These are phyloP conservation scores for Capsicum pubescens DNA, from an alignment of 257 asterid species.

Conservation along the genomic window DNA sequence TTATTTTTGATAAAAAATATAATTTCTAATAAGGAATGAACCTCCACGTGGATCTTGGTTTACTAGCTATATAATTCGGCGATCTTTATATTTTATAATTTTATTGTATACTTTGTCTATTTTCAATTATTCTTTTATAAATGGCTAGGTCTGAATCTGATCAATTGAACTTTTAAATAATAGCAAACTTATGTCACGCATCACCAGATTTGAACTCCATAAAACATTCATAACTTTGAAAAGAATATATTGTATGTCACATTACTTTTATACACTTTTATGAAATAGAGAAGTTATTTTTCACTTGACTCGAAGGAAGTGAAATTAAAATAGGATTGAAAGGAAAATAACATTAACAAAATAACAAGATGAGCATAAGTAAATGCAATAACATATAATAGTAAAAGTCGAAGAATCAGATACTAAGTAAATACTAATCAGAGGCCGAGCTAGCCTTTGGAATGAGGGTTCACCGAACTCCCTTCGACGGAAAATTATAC, in stretches of 20 bases:
- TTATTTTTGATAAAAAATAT: background rate
- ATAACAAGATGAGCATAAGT: too few species aligned
- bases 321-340: background rate
- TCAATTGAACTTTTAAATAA: background rate
- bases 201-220: background rate
- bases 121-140: background rate
- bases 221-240: background rate
- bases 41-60: conserved; percentile 12
- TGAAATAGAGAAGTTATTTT: too few species aligned
- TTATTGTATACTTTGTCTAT: background rate
- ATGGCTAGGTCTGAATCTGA: background rate
- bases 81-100: background rate
- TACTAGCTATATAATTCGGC: conserved; percentile 34
- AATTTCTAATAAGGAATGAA: background rate
- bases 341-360: background rate
- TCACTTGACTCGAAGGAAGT: background rate
- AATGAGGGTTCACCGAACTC: too few species aligned
- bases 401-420: too few species aligned
- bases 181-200: background rate
- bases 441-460: too few species aligned
- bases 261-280: too few species aligned
- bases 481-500: too few species aligned
- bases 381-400: background rate
- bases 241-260: too few species aligned
- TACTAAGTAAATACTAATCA: background rate